Base-by-base conservation (phyloP, 495 filamentous ascomycete genomes). In the Neurospora intermedia region DNA sequence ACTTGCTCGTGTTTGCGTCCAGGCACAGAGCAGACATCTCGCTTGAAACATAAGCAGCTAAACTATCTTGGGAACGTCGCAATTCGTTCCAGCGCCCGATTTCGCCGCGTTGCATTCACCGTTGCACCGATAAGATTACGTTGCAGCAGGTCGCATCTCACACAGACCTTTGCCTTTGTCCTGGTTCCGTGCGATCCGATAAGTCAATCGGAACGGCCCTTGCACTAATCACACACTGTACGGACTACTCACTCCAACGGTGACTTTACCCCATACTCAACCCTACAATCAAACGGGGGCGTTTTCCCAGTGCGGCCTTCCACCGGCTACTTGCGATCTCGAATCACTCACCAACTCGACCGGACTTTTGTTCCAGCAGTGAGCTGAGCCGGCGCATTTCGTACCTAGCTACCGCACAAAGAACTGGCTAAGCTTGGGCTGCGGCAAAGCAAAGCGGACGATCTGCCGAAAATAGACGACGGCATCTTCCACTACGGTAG, bases 401-500 rank as follows among this genome's bases (percentile, higher is more conserved):
- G 54, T 66, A 31, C 54, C 27, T 38, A 27, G 54, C 54, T 62
- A 62, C 54, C 23, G 27, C 13, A 18, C 27, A 27, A 66, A 66
- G 54, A 66, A 66, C 7, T 66, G 54, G 54, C 54, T 35, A 66
- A 66, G 35, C 15, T 66, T 15, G 54, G 54, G 27, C 54, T 66
- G 35, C 69, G 69, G 20, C 38, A 70, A 31, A 48, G 40, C 70
- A 71, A 59, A 71, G 38, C 70, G 70, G 27, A 46, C 16, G 31
- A 69, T 71, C 27, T 39, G 16, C 45, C 69, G 41, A 45, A 35
- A 46, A 35, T 62, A 59, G 66, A 35, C 71, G 43, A 69, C 48
- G 23, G 73, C 27, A 35, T 31, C 35, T 69, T 72, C 43, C 41
- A 43, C 74, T 75, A 81, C 80, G 79, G 78, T 45, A 69, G 15